These are phyloP conservation scores for Magnaporthales sp. DNA, from an alignment of 2,329 filamentous ascomycete genomes.

Conservation along the genomic window DNA sequence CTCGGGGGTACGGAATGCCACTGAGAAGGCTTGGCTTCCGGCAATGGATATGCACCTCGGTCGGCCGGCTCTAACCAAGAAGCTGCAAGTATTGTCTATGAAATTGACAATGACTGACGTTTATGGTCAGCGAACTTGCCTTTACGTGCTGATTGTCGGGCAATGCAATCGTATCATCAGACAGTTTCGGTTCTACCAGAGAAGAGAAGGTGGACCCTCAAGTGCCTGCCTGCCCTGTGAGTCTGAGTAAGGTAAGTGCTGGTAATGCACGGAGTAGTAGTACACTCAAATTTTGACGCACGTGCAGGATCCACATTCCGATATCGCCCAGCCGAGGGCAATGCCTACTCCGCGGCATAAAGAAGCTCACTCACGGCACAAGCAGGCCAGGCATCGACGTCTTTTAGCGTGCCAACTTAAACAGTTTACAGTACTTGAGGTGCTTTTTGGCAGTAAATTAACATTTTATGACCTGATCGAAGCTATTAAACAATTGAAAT, in stretches of 20 bases:
- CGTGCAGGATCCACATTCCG: not conserved
- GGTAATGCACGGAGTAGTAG: not conserved
- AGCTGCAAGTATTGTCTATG: not conserved
- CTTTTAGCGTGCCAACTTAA: not conserved
- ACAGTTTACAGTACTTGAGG: not conserved
- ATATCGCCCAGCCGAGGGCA: not conserved
- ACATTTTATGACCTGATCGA: not conserved
- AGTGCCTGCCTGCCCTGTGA: not conserved
- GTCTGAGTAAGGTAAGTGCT: too few relatives aligned
- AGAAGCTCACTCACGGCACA: not conserved
- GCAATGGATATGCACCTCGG: conserved; percentile 1
- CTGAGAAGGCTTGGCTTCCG: not conserved
- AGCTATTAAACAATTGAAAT: not conserved
- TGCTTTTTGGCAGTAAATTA: not conserved
- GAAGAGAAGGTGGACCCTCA: too few relatives aligned
- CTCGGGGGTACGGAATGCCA: not conserved
- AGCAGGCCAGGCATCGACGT: not conserved
- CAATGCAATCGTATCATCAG: not conserved
- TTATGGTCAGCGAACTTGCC: not conserved
- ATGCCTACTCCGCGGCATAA: not conserved
- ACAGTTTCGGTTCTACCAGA: not conserved
- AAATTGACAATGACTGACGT: not conserved
- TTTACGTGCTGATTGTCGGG: not conserved
- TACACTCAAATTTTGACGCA: not conserved
- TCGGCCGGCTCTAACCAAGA: not conserved